Evolutionary conservation across 139 green algal genomes (phyloP).

Genomic region (Chlamydomonas eustigma): DNA sequence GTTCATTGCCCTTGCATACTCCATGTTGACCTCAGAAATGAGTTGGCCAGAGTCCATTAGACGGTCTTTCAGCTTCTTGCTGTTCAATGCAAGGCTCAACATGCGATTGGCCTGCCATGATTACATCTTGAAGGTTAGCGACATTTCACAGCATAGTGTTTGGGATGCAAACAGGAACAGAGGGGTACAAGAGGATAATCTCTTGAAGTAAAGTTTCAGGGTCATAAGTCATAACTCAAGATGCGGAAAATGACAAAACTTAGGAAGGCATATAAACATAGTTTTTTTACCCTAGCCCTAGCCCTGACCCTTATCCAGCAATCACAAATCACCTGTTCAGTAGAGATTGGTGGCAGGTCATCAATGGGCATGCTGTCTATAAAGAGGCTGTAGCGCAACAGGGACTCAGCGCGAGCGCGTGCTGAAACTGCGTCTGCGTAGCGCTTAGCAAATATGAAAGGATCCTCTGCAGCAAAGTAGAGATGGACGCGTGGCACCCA

Average conservation of each 20-base stretch:
- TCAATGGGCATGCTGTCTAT: slow-evolving; percentile 83
- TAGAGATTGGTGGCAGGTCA: slow-evolving; percentile 60
- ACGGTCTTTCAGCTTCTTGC: slow-evolving; percentile 64
- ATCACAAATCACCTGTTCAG: slow-evolving; percentile 53
- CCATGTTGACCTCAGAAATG: slow-evolving; percentile 71
- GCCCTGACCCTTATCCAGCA: no score
- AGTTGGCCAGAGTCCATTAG: slow-evolving; percentile 71
- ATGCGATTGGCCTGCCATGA: slow-evolving; percentile 69
- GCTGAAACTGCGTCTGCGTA: slow-evolving; percentile 42
- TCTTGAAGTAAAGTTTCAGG: no score
- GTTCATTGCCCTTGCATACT: slow-evolving; percentile 79
- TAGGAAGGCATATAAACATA: no score
- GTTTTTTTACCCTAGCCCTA: no score
- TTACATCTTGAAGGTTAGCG: no score
- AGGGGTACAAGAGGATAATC: no score
- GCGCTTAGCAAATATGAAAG: slow-evolving; percentile 52
- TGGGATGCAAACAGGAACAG: no score
- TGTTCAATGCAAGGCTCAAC: slow-evolving; percentile 68
- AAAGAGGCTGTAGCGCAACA: slow-evolving; percentile 67
- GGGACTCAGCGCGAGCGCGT: slow-evolving; percentile 36
- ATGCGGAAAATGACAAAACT: no score
- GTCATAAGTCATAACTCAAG: no score
- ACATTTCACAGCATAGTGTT: no score
- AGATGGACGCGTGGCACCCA: slow-evolving; percentile 59
- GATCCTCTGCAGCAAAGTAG: slow-evolving; percentile 76